A percentile compares a stretch with the other conserved stretches of the same genome.
phyloP scores from a whole-genome alignment of 768 basidiomycete genomes.

The Leccinum sublutescens region DNA sequence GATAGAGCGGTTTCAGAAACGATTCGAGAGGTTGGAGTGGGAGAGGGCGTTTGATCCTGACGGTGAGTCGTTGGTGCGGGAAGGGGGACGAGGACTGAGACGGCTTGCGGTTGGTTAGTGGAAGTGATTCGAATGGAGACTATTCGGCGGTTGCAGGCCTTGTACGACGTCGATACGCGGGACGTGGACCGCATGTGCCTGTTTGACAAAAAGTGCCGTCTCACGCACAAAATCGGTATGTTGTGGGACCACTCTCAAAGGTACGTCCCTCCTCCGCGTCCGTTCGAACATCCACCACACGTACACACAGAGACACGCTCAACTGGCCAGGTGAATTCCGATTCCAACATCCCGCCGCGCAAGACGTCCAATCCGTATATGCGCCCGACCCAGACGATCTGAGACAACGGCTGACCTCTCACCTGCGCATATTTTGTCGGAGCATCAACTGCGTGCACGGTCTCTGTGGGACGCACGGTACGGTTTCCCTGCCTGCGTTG shows the following conservation, averaged over 20 bases:
- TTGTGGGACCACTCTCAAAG: conserved; percentile 44
- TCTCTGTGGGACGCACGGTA: conserved; percentile 41
- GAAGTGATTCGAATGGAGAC: conserved; percentile 50
- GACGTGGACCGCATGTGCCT: conserved; percentile 38
- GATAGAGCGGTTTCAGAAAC: neutral
- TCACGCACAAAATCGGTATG: conserved; percentile 34
- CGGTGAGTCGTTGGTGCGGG: conserved; percentile 28
- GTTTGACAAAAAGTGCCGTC: conserved; percentile 23
- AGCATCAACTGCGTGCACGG: conserved; percentile 44
- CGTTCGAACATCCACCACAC: neutral
- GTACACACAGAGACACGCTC: conserved; percentile 36
- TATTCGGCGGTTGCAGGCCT: conserved; percentile 36
- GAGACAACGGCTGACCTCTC: conserved; percentile 31
- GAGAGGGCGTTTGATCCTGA: conserved; percentile 47
- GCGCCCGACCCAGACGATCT: conserved; percentile 30
- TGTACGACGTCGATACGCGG: conserved; percentile 27
- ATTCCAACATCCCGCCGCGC: neutral
- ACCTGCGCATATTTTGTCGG: conserved; percentile 42
- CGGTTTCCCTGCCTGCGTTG: neutral
- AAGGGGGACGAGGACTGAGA: no score
- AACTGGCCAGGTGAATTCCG: conserved; percentile 35
- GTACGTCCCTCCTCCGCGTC: conserved; percentile 20
- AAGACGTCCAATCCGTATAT: neutral
- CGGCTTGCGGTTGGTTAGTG: conserved; percentile 28
- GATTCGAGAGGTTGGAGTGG: conserved; percentile 35